A percentile compares a stretch with the other conserved stretches of the same genome.
These are phyloP conservation scores for Kluyveromyces sp. DNA, from an alignment of 1,139 yeast species.

Conservation along the genomic window DNA sequence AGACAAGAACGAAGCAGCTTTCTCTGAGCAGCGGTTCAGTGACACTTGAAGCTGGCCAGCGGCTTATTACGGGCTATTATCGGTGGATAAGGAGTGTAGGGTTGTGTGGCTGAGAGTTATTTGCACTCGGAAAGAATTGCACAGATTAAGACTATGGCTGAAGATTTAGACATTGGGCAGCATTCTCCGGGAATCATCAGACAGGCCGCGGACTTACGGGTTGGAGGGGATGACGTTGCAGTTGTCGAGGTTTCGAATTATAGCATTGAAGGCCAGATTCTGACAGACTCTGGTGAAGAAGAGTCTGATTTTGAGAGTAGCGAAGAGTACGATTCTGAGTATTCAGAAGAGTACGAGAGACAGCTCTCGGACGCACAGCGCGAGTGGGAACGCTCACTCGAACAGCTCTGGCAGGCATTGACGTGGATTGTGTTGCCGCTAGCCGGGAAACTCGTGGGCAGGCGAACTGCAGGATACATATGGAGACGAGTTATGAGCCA, in stretches of 20 bases:
- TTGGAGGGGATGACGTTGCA: not conserved
- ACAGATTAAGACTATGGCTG: too few species aligned
- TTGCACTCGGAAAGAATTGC: too few species aligned
- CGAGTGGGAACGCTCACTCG: conserved; percentile 60
- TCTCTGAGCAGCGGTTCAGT: too few species aligned
- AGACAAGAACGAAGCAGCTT: too few species aligned
- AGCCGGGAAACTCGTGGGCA: conserved; percentile 53
- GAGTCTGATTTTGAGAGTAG: conserved; percentile 5
- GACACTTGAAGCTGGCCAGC: too few species aligned
- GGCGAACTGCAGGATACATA: conserved; percentile 39
- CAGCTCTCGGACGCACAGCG: conserved; percentile 40
- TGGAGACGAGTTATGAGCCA: conserved; percentile 31
- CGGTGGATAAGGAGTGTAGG: too few species aligned
- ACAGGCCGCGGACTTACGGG: not conserved
- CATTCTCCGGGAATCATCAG: not conserved
- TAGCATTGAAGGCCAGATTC: not conserved
- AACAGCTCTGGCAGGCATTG: conserved; percentile 46
- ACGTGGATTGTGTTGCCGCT: conserved; percentile 51
- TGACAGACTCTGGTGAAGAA: not conserved
- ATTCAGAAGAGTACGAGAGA: conserved; percentile 14
- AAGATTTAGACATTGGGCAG: not conserved
- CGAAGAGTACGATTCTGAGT: conserved; percentile 16
- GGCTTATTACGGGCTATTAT: too few species aligned
- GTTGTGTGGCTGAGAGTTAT: too few species aligned
- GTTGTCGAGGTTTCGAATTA: not conserved